Evolutionary conservation across 169 alveolate genomes (phyloP).

Genomic region (Plasmodium vinckei): DNA sequence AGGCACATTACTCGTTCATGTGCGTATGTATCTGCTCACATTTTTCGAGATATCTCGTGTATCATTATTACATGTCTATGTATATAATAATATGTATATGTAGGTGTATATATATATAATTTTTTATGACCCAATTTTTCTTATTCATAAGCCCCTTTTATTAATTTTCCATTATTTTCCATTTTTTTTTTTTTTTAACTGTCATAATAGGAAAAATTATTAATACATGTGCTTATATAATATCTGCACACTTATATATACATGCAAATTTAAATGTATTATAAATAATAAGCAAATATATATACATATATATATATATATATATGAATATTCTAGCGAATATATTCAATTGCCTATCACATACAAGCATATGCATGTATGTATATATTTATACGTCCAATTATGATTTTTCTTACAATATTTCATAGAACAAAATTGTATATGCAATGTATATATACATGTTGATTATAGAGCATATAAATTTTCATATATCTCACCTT

Average conservation of each 20-base stretch:
- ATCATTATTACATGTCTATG: too few species aligned
- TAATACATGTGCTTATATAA: not conserved
- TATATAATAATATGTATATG: too few species aligned
- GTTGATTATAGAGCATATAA: too few species aligned
- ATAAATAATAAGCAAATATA: not conserved
- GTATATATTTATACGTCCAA: constrained; percentile 7
- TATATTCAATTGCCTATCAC: not conserved
- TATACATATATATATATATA: not conserved
- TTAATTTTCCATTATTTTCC: not conserved
- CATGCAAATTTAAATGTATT: not conserved
- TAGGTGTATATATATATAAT: too few species aligned
- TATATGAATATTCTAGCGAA: not conserved
- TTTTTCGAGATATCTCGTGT: too few species aligned
- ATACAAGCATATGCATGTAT: not conserved
- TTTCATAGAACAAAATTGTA: constrained; percentile 3
- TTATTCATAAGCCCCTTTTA: not conserved
- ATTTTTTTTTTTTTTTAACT: constrained; percentile 9
- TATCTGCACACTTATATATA: not conserved
- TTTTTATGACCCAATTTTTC: too few species aligned
- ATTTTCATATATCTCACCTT: not conserved
- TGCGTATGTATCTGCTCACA: too few species aligned
- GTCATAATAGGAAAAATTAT: not conserved
- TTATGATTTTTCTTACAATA: not conserved
- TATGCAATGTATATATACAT: not conserved
- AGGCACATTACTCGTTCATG: constrained; percentile 3